phyloP scores from a whole-genome alignment of 768 basidiomycete genomes.

The Suillus luteus region DNA sequence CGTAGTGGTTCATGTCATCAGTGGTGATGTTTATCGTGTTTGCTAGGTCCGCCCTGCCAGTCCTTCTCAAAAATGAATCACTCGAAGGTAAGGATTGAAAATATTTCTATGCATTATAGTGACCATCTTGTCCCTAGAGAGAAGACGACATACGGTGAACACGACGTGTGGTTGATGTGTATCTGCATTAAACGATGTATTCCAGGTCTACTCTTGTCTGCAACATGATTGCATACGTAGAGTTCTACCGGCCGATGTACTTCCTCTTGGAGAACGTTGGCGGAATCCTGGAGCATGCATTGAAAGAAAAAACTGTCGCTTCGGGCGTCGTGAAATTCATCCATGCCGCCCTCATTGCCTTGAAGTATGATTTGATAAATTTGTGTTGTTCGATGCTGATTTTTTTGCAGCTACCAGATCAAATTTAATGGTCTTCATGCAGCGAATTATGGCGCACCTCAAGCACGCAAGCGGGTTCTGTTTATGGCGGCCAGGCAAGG shows the following conservation, averaged over 20 bases:
- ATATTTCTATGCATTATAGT: not conserved
- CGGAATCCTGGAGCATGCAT: slow-evolving; percentile 55
- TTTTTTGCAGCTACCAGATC: slow-evolving; percentile 54
- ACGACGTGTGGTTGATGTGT: not conserved
- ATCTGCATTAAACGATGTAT: not conserved
- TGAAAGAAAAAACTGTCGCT: slow-evolving; percentile 45
- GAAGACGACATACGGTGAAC: slow-evolving; percentile 60
- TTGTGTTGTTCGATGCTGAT: slow-evolving; percentile 6
- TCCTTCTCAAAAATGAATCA: slow-evolving; percentile 69
- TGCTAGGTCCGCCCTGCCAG: slow-evolving; percentile 73
- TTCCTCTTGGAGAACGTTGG: slow-evolving; percentile 75
- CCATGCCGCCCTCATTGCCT: slow-evolving; percentile 53
- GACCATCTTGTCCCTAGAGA: slow-evolving; percentile 37
- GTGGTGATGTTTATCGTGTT: slow-evolving; percentile 2
- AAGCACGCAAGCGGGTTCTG: slow-evolving; percentile 65
- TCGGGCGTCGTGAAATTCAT: slow-evolving; percentile 71
- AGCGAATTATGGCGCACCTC: slow-evolving; percentile 72
- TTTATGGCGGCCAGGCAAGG: slow-evolving; percentile 67
- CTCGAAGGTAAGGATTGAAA: slow-evolving; percentile 45
- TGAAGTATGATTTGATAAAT: slow-evolving; percentile 51
- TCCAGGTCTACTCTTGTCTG: slow-evolving; percentile 61
- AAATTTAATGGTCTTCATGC: slow-evolving; percentile 68
- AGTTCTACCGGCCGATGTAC: slow-evolving; percentile 61
- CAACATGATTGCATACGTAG: slow-evolving; percentile 72
- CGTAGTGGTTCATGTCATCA: slow-evolving; percentile 20